phyloP scores from a whole-genome alignment of 768 basidiomycete genomes.

The Mycena alexandri region DNA sequence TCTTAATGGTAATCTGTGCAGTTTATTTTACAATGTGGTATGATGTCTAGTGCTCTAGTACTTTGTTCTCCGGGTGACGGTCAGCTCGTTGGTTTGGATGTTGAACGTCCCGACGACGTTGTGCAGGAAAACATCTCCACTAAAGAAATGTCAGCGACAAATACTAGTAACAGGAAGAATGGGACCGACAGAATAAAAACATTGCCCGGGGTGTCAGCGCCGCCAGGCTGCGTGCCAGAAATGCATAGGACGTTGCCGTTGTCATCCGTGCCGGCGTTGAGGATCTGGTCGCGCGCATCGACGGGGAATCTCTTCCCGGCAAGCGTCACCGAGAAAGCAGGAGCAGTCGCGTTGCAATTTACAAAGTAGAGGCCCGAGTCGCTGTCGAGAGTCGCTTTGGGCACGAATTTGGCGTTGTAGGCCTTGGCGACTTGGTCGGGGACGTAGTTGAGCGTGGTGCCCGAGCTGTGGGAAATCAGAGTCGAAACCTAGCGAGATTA shows the following conservation, averaged over 20 bases:
- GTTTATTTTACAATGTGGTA: too few species aligned
- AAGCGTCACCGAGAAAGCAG: conserved; percentile 39
- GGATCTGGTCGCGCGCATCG: conserved; percentile 37
- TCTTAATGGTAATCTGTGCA: too few species aligned
- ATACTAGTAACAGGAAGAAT: neutral
- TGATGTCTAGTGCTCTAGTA: conserved; percentile 21
- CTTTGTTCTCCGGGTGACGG: conserved; percentile 35
- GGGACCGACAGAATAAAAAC: conserved; percentile 40
- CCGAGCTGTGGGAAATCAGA: conserved; percentile 33
- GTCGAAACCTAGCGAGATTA: neutral
- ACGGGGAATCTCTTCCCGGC: conserved; percentile 39
- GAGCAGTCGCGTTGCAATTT: conserved; percentile 39
- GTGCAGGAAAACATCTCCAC: conserved; percentile 42
- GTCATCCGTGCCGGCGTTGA: conserved; percentile 29
- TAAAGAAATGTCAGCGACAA: conserved; percentile 1
- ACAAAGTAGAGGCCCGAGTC: conserved; percentile 33
- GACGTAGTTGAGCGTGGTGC: conserved; percentile 39
- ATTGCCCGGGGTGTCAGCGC: conserved; percentile 29
- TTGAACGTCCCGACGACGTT: conserved; percentile 42
- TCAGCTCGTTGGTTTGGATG: conserved; percentile 33
- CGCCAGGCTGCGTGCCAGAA: conserved; percentile 37
- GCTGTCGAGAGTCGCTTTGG: conserved; percentile 33
- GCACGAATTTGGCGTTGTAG: conserved; percentile 37
- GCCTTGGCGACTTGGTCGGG: conserved; percentile 38
- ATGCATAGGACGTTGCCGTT: conserved; percentile 34